Base-by-base conservation (phyloP, 441 rosid species). In the Eruca vesicaria region DNA sequence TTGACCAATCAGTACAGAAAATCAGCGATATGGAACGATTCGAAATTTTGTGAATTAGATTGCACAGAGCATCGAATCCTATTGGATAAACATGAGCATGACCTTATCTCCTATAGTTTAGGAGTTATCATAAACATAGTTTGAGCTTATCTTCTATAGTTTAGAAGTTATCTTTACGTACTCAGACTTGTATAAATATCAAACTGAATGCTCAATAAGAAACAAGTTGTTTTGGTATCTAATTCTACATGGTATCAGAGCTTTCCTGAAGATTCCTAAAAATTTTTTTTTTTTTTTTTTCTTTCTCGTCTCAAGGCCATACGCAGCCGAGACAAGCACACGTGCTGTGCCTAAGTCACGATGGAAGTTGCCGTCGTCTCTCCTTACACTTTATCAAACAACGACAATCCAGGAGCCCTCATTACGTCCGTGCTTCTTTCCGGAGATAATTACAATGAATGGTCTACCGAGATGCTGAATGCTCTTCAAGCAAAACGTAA, bases 1-100 rank as follows among this genome's bases (percentile, higher is more conserved):
- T 55, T 55, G 23, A 33, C 65, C 73, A 26, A 69, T 38, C 33
- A 69, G 59, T 32, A 69, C 53, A 65, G 15, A 28, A 9, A 7
- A 28, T 32, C 7, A 26, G 26, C 21, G 53, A 69, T 20, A 36
- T 53, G 28, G 50, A 28, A 68, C 48, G 59, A 53, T 69, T 55
- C 19, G 9, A 69, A 26, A 20, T 35, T 53, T 7, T 31, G 29
- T 63, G 75, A 52, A 36, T 38, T 60, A 58, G 38, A 58, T 33
- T 23, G 56, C 41, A 41, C 31, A 69, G 48, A 69, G 71, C 29
- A 63, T 76, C 79, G 71, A 69, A 63, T 69, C 65, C n/a, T n/a
- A n/a, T n/a, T n/a, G n/a, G n/a, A 26, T 26, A 26, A 26, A 26
- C 3, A 26, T 26, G 28, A 26, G 28, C 28, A 26, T 26, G 28